Evolutionary conservation across 2,329 filamentous ascomycete species (phyloP).

Genomic region (Madurella mycetomatis): DNA sequence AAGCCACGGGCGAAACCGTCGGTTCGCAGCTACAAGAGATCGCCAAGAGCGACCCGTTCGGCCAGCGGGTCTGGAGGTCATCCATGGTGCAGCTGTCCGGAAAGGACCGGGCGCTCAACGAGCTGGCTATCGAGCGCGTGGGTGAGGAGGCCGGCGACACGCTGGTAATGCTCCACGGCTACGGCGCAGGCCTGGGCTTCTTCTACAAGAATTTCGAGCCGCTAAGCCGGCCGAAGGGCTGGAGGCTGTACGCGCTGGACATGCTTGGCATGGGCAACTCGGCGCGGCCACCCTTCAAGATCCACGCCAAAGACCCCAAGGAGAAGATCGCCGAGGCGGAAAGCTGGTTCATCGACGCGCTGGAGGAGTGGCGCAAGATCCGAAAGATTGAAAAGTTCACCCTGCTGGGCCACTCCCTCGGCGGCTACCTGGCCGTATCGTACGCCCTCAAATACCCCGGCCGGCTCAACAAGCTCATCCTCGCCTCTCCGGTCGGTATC

Average conservation of each 20-base stretch:
- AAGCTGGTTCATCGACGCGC: constrained; percentile 89
- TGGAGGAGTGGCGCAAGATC: constrained; percentile 91
- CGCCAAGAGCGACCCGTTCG: constrained; percentile 64
- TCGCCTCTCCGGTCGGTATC: constrained; percentile 90
- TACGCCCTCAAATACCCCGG: constrained; percentile 97
- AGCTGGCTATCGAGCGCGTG: constrained; percentile 82
- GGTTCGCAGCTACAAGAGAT: constrained; percentile 39
- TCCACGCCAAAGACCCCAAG: constrained; percentile 77
- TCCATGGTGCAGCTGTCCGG: constrained; percentile 80
- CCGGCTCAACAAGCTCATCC: constrained; percentile 88
- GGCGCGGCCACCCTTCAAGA: constrained; percentile 74
- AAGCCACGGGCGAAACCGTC: constrained; percentile 53
- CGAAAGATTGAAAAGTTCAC: constrained; percentile 91
- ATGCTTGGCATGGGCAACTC: constrained; percentile 93
- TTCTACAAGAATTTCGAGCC: constrained; percentile 98
- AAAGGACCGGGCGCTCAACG: constrained; percentile 83
- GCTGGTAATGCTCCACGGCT: constrained; percentile 93
- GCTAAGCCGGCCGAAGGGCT: constrained; percentile 70
- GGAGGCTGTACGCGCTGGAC: constrained; percentile 91
- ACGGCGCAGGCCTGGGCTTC: constrained; percentile 92
- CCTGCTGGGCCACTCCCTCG: constrained; percentile 85
- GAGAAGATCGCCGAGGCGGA: constrained; percentile 85
- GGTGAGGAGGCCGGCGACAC: constrained; percentile 78
- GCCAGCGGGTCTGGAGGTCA: constrained; percentile 79
- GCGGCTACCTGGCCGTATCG: constrained; percentile 89